Evolutionary conservation across 2,329 filamentous ascomycete genomes (phyloP).

Genomic region (Lachnellula hyalina): DNA sequence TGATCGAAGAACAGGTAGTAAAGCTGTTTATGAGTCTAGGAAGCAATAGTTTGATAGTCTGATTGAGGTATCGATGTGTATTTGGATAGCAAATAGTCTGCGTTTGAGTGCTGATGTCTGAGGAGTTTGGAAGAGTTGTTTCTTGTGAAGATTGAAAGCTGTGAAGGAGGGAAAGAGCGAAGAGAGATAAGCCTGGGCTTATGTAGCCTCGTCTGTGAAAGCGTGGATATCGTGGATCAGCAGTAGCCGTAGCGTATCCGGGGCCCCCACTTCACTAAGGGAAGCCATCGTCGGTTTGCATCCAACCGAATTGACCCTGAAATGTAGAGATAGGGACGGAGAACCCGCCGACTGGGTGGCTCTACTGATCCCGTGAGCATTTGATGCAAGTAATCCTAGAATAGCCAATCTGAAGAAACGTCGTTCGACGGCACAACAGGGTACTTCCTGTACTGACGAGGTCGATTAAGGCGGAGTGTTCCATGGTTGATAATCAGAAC

Average conservation of each 20-base stretch:
- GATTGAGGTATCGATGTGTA: neutral
- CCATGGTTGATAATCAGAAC: slow-evolving; percentile 3
- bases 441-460: neutral
- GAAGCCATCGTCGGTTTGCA: slow-evolving; percentile 14
- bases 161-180: neutral
- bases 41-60: neutral
- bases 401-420: slow-evolving; percentile 3
- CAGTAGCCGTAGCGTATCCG: slow-evolving; percentile 7
- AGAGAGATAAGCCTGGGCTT: slow-evolving; percentile 16
- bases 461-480: slow-evolving; percentile 1
- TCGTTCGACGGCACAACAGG: slow-evolving; percentile 2
- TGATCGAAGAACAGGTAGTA: neutral
- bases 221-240: slow-evolving; percentile 7
- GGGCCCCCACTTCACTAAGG: slow-evolving; percentile 18
- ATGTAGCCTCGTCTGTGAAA: slow-evolving; percentile 17
- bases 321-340: slow-evolving; percentile 2
- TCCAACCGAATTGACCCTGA: slow-evolving; percentile 17
- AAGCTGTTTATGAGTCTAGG: slow-evolving; percentile 4
- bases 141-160: slow-evolving; percentile 1
- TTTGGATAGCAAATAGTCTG: slow-evolving; percentile 7
- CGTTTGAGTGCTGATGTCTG: neutral
- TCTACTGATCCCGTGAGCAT: neutral
- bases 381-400: neutral
- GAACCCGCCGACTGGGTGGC: slow-evolving; percentile 4
- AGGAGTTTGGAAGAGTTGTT: neutral